Evolutionary conservation across 2,329 filamentous ascomycete species (phyloP).

Genomic region (Neonectria neomacrospora): DNA sequence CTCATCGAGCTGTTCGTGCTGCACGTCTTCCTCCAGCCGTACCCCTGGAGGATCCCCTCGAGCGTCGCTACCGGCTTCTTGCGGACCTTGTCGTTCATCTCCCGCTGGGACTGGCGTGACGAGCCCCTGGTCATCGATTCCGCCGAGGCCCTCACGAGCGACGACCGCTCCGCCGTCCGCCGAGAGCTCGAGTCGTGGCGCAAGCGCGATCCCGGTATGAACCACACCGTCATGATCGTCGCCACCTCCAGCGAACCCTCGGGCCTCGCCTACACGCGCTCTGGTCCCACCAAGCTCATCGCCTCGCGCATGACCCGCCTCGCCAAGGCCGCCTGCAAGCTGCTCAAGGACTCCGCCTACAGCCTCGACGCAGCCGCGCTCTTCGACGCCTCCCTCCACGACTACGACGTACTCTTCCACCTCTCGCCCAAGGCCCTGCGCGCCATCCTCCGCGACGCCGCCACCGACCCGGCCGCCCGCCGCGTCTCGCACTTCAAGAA

Average conservation of each 20-base stretch:
- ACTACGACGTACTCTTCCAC: constrained; percentile 89
- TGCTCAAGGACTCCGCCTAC: constrained; percentile 65
- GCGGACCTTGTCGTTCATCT: constrained; percentile 80
- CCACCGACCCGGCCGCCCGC: constrained; percentile 49
- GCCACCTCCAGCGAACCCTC: constrained; percentile 82
- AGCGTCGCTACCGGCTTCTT: constrained; percentile 84
- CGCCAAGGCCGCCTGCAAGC: constrained; percentile 77
- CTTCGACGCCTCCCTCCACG: constrained; percentile 77
- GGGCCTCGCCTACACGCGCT: constrained; percentile 82
- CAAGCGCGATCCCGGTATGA: constrained; percentile 88
- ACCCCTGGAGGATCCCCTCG: constrained; percentile 82
- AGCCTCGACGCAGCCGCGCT: constrained; percentile 64
- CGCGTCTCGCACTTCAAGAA: constrained; percentile 80
- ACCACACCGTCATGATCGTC: constrained; percentile 81
- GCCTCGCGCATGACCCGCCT: constrained; percentile 85
- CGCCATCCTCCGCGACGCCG: constrained; percentile 52
- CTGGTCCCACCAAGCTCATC: constrained; percentile 80
- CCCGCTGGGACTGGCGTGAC: constrained; percentile 91
- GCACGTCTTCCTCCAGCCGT: constrained; percentile 81
- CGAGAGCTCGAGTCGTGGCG: constrained; percentile 86
- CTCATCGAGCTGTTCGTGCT: constrained; percentile 86
- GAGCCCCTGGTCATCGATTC: constrained; percentile 83
- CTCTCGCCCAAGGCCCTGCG: constrained; percentile 68
- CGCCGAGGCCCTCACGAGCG: constrained; percentile 69
- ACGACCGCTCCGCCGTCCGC: constrained; percentile 70